Evolutionary conservation across 345 rosid species (phyloP).

Genomic region (Aquilaria sinensis): DNA sequence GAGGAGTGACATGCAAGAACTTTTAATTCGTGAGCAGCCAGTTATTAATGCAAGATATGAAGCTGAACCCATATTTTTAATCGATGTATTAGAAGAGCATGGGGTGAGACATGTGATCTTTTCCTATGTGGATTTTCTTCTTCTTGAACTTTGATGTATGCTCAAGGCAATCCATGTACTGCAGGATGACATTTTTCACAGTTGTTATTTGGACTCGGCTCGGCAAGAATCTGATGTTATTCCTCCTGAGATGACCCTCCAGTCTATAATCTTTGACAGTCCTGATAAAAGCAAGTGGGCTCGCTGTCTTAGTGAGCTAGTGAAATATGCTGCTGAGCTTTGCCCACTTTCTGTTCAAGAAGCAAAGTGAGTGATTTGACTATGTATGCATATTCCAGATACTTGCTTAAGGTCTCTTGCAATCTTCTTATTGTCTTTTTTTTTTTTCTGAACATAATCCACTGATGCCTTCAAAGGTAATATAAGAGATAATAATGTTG

Average conservation of each 20-base stretch:
- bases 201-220: slow-evolving; percentile 87
- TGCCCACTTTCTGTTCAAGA: slow-evolving; percentile 86
- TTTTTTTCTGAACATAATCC: neutral
- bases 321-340: slow-evolving; percentile 83
- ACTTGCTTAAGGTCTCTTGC: slow-evolving; percentile 13
- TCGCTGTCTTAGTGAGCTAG: slow-evolving; percentile 84
- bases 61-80: slow-evolving; percentile 73
- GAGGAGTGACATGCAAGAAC: slow-evolving; percentile 70
- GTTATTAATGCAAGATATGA: slow-evolving; percentile 56
- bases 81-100: slow-evolving; percentile 92
- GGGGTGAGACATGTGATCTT: slow-evolving; percentile 44
- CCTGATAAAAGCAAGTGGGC: slow-evolving; percentile 95
- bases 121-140: slow-evolving; percentile 12
- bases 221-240: slow-evolving; percentile 83
- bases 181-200: slow-evolving; percentile 93
- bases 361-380: slow-evolving; percentile 61
- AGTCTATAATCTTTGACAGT: slow-evolving; percentile 77
- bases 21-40: slow-evolving; percentile 43
- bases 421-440: neutral
- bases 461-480: no score
- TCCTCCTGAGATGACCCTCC: slow-evolving; percentile 86
- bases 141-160: slow-evolving; percentile 7
- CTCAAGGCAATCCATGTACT: slow-evolving; percentile 11
- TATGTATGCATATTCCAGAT: neutral
- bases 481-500: no score